These are phyloP conservation scores for Gossypium raimondii DNA, from an alignment of 345 rosid species.

Conservation along the genomic window DNA sequence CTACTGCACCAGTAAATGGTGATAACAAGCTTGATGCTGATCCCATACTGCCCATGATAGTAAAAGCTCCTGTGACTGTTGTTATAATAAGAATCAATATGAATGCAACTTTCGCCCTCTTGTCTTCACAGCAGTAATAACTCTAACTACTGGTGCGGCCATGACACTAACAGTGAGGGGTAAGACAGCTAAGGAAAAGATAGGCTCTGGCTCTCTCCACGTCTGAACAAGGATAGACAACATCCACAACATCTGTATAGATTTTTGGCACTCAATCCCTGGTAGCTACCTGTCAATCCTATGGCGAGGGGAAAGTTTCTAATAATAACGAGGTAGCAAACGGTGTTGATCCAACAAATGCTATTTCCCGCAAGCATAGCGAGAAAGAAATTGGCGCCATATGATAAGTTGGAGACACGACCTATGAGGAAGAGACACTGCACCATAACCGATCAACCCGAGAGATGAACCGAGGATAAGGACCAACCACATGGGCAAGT, in stretches of 20 bases:
- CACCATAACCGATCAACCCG: constrained; percentile 65
- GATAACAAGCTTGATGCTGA: neutral
- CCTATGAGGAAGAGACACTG: constrained; percentile 29
- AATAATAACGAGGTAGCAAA: constrained; percentile 52
- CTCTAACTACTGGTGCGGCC: constrained; percentile 43
- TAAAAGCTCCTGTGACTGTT: constrained; percentile 60
- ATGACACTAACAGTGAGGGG: constrained; percentile 41
- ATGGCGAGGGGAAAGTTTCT: constrained; percentile 50
- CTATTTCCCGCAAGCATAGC: constrained; percentile 80
- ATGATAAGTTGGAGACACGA: constrained; percentile 44
- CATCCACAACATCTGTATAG: constrained; percentile 58
- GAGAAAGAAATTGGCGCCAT: constrained; percentile 48
- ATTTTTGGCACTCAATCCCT: constrained; percentile 75
- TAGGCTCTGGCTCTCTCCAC: constrained; percentile 40
- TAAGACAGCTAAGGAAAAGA: constrained; percentile 48
- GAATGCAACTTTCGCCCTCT: constrained; percentile 32
- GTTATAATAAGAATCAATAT: constrained; percentile 42
- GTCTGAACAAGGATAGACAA: constrained; percentile 28
- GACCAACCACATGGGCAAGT: constrained; percentile 69
- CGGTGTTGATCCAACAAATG: constrained; percentile 96
- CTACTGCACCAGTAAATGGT: too few species aligned
- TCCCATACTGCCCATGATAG: constrained; percentile 54
- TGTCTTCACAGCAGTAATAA: neutral
- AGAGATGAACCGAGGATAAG: constrained; percentile 59
- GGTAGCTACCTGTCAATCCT: constrained; percentile 68